Percentiles rank a stretch among this genome's conserved stretches.
Evolutionary conservation across 139 green algal genomes (phyloP).

Genomic region (Chlamydomonas sp.): DNA sequence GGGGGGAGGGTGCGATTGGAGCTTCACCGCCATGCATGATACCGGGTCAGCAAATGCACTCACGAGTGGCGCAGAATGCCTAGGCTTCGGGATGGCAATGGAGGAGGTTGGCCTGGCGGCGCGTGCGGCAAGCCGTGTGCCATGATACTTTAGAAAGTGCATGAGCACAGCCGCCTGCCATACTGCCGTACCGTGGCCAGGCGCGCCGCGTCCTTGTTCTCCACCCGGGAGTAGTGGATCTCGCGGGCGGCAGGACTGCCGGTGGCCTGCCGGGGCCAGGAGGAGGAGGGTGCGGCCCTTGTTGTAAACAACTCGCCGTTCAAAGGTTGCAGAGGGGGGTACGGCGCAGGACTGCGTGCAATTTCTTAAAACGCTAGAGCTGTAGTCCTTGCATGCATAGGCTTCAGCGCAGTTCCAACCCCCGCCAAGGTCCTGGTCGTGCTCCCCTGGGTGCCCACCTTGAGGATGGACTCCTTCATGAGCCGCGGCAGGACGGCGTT

Average conservation of each 20-base stretch:
- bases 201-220: constrained; percentile 51
- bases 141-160: neutral
- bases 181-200: constrained; percentile 38
- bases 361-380: no score
- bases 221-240: constrained; percentile 65
- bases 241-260: constrained; percentile 54
- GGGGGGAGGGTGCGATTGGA: neutral
- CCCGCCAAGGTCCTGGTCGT: no score
- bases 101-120: no score
- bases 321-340: no score
- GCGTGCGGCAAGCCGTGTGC: no score
- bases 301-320: no score
- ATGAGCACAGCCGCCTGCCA: neutral
- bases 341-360: no score
- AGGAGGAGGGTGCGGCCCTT: neutral
- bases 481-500: constrained; percentile 37
- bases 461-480: constrained; percentile 36
- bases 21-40: neutral
- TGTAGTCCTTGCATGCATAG: no score
- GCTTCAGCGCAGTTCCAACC: no score
- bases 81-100: no score
- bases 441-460: neutral
- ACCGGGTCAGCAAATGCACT: no score
- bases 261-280: constrained; percentile 41
- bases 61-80: no score